Percentiles rank a stretch among this genome's conserved stretches.
These are phyloP conservation scores for Chloropicon primus DNA, from an alignment of 139 green algal genomes.

Conservation along the genomic window DNA sequence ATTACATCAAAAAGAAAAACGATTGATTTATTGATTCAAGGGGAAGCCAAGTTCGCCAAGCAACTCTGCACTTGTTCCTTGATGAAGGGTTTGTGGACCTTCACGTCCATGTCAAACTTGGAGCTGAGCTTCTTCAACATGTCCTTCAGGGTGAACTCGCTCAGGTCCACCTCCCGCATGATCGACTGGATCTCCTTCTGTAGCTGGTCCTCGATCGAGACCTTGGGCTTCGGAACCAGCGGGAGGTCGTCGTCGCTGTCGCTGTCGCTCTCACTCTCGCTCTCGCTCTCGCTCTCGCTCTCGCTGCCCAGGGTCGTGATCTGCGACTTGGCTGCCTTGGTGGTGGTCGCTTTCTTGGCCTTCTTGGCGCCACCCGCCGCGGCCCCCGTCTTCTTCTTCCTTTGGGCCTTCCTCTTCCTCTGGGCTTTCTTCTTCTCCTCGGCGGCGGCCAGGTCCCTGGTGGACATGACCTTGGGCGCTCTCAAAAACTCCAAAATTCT, in stretches of 20 bases:
- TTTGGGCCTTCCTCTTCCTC: not conserved
- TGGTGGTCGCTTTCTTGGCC: not conserved
- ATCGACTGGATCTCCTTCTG: not conserved
- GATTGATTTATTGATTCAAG: too few relatives aligned
- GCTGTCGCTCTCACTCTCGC: not conserved
- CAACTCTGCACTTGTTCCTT: not conserved
- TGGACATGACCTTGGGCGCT: not conserved
- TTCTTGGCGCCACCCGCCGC: not conserved
- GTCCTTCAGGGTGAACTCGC: not conserved
- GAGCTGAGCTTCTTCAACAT: not conserved
- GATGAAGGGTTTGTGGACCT: not conserved
- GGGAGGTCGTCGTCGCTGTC: not conserved
- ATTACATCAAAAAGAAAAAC: too few relatives aligned
- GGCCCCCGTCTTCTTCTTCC: not conserved
- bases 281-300: not conserved
- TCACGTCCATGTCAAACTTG: not conserved
- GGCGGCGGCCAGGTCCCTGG: not conserved
- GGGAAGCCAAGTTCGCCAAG: not conserved
- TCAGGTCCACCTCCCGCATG: not conserved
- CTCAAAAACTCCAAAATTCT: not conserved
- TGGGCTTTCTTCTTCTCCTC: not conserved
- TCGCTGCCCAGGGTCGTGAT: not conserved
- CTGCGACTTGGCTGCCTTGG: not conserved
- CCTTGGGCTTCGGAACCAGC: not conserved
- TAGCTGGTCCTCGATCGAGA: not conserved